Evolutionary conservation across 495 filamentous ascomycete species (phyloP), one percentile per base, ranked within the genome.

Genomic region (Neurospora terricola): DNA sequence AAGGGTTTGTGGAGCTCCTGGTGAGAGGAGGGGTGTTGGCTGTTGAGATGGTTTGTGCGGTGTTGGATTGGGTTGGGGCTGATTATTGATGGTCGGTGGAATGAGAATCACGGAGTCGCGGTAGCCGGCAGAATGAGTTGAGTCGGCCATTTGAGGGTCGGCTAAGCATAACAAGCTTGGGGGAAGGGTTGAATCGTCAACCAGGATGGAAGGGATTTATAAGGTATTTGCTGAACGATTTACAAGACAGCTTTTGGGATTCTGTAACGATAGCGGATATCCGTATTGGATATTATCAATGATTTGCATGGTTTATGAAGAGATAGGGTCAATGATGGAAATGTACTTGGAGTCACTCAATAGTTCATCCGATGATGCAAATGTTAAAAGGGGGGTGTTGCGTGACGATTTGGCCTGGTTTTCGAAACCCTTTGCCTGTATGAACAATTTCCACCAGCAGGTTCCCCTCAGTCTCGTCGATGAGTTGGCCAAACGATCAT

Each of bases 31-130:
- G 71, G 6, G 69, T 80, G 39, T 59, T 75, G n/a, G 80, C 74
- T 3, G 75, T 80, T 0, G 79, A 80, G 72, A 71, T 76, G 38
- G 69, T 80, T 4, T 81, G 77, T 72, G 79, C 73, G 5, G 71
- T 79, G 21, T 48, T 80, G 72, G 80, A 81, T 62, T 81, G 80
- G 80, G 76, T 80, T 5, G 80, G 80, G 23, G 79, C 79, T 6
- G 80, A 78, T 48, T 80, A 79, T 74, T 81, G 48, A 76, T 38
- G 14, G 14, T 14, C 0, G 11, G 27, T 62, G 54, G 27, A 9
- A 30, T 30, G 21, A 30, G 10, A 9, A 10, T 62, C 23, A 10
- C 12, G 45, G 11, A 54, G 21, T 59, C 27, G 54, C 12, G 27
- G 27, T 34, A 3, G 14, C 12, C 27, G 5, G 12, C 1, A 14